A percentile compares a stretch with the other conserved stretches of the same genome.
These are phyloP conservation scores for Fusarium falciforme DNA, from an alignment of 2,329 filamentous ascomycete species.

Conservation along the genomic window DNA sequence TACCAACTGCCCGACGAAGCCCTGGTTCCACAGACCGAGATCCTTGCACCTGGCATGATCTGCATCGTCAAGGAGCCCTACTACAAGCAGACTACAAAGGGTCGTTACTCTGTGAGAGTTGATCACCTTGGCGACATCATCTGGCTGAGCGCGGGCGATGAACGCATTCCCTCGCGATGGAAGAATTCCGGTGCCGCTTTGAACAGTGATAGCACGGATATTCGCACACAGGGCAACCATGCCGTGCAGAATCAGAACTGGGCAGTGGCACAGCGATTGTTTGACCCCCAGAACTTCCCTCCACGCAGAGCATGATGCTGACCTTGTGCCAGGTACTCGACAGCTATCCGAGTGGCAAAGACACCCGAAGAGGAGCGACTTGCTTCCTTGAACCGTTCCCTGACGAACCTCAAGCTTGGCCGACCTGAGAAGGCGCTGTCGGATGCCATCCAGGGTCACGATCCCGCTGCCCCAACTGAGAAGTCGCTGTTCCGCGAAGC, in stretches of 20 bases:
- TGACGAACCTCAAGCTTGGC: slow-evolving; percentile 47
- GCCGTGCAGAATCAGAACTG: slow-evolving; percentile 42
- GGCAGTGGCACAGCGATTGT: slow-evolving; percentile 48
- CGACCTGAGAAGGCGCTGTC: slow-evolving; percentile 46
- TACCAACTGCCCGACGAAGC: slow-evolving; percentile 56
- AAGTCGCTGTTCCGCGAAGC: slow-evolving; percentile 59
- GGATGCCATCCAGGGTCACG: slow-evolving; percentile 39
- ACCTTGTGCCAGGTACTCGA: slow-evolving; percentile 5
- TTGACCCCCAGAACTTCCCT: slow-evolving; percentile 25
- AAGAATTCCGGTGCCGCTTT: neutral
- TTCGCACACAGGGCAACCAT: slow-evolving; percentile 50
- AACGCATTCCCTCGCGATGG: slow-evolving; percentile 55
- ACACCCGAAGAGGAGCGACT: slow-evolving; percentile 47
- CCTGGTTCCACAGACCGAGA: slow-evolving; percentile 46
- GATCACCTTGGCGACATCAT: slow-evolving; percentile 65
- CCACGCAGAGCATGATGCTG: neutral
- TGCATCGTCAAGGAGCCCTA: slow-evolving; percentile 66
- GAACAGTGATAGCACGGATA: neutral
- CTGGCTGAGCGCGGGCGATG: slow-evolving; percentile 49
- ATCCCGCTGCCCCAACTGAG: slow-evolving; percentile 45
- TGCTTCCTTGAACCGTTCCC: slow-evolving; percentile 51
- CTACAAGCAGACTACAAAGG: slow-evolving; percentile 55
- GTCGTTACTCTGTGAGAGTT: slow-evolving; percentile 58
- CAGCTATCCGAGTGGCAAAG: neutral
- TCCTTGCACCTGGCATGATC: slow-evolving; percentile 49